Percentiles rank a stretch among this genome's conserved stretches.
Conservation (phyloP, 345 rosid genomes). For the Rhodomyrtus tomentosa region DNA sequence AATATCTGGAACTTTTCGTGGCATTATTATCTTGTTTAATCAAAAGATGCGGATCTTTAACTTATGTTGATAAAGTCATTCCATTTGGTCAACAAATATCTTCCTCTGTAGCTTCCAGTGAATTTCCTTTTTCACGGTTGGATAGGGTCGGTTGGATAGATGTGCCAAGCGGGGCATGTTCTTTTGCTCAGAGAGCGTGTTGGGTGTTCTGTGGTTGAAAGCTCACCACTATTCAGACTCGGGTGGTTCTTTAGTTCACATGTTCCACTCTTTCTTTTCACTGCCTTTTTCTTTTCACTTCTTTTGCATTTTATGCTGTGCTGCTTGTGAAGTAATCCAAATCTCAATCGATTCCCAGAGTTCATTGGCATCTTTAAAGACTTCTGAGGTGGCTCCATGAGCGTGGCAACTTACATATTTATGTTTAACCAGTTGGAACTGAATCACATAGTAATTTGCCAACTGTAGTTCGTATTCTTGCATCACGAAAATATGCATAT, state of each 20-base stretch:
- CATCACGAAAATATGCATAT: not conserved
- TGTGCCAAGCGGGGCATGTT: not conserved
- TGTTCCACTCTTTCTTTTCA: not conserved
- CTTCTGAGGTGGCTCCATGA: not conserved
- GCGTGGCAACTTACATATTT: not conserved
- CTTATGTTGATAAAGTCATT: not conserved
- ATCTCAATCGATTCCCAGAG: not conserved
- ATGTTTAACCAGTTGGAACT: not conserved
- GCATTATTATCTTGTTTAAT: not conserved
- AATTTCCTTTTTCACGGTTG: too few relatives aligned
- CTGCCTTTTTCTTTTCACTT: conserved; percentile 1
- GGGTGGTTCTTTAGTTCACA: conserved; percentile 25
- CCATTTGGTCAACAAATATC: not conserved
- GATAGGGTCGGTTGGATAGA: not conserved
- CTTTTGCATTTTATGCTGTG: conserved; percentile 22
- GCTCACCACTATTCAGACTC: not conserved
- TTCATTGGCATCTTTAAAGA: not conserved
- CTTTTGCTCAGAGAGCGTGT: not conserved
- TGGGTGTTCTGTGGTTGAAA: not conserved
- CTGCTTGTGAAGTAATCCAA: not conserved
- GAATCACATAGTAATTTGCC: not conserved
- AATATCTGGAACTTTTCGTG: not conserved
- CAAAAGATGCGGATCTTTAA: not conserved
- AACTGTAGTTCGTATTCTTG: not conserved
- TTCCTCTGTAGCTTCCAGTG: not conserved